A percentile compares a stretch with the other conserved stretches of the same genome.
phyloP scores from a whole-genome alignment of 2,329 filamentous ascomycete genomes.

The Curvularia eragrostidis region DNA sequence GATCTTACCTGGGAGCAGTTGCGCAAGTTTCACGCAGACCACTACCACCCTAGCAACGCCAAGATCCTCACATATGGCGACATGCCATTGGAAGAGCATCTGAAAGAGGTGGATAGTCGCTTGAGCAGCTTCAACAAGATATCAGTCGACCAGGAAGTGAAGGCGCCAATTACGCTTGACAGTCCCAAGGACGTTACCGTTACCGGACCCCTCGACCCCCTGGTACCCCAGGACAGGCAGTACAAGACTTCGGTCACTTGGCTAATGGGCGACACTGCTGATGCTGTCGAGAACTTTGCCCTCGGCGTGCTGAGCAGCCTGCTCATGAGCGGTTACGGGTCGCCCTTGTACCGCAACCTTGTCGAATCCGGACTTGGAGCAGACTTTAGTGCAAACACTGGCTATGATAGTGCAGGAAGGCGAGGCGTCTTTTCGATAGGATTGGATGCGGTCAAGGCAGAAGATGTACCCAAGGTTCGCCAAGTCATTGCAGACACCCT shows the following conservation, averaged over 20 bases:
- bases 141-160: constrained; percentile 73
- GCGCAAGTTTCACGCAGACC: constrained; percentile 83
- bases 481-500: constrained; percentile 76
- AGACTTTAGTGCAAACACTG: constrained; percentile 93
- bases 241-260: constrained; percentile 94
- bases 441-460: constrained; percentile 84
- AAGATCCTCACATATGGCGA: constrained; percentile 96
- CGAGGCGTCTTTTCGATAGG: constrained; percentile 88
- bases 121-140: constrained; percentile 77
- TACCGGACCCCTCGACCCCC: constrained; percentile 81
- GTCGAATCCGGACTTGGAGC: constrained; percentile 90
- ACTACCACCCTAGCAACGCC: constrained; percentile 97
- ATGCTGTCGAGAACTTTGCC: constrained; percentile 88
- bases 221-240: constrained; percentile 85
- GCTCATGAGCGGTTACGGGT: constrained; percentile 92
- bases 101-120: constrained; percentile 78
- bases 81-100: constrained; percentile 82
- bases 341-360: constrained; percentile 85
- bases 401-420: constrained; percentile 81
- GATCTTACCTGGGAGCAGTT: constrained; percentile 92
- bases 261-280: constrained; percentile 81
- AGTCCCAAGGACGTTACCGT: constrained; percentile 75
- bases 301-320: constrained; percentile 81
- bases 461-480: constrained; percentile 79
- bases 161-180: constrained; percentile 74